phyloP scores from a whole-genome alignment of 2,329 filamentous ascomycete genomes.

The Sporothrix variecibatus region DNA sequence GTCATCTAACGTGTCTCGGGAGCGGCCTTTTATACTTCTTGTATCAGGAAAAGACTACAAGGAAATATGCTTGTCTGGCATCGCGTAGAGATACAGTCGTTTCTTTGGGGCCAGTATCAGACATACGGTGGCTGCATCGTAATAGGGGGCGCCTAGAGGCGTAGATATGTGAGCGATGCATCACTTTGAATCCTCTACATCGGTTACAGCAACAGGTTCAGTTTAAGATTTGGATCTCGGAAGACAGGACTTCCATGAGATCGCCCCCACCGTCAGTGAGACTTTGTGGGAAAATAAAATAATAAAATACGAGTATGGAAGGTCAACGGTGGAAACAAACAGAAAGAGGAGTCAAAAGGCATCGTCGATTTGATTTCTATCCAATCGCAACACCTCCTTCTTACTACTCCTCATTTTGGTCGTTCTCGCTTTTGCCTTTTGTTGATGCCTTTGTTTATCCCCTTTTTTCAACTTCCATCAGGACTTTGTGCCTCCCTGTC shows the following conservation, averaged over 20 bases:
- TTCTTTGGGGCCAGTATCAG: not conserved
- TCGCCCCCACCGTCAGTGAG: not conserved
- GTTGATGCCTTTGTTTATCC: not conserved
- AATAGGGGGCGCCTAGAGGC: not conserved
- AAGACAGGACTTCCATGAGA: not conserved
- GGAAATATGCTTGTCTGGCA: not conserved
- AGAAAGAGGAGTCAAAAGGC: not conserved
- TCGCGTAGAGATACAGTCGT: not conserved
- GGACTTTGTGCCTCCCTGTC: not conserved
- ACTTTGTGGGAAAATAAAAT: no score
- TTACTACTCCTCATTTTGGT: not conserved
- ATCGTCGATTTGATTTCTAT: not conserved
- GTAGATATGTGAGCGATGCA: not conserved
- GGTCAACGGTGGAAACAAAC: not conserved
- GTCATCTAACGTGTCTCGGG: not conserved
- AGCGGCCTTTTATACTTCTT: not conserved
- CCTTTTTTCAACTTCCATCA: not conserved
- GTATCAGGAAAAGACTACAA: not conserved
- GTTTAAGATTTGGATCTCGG: not conserved
- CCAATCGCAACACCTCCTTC: not conserved
- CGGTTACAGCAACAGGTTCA: not conserved
- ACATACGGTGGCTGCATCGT: not conserved
- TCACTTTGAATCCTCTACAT: not conserved
- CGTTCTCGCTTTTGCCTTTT: not conserved
- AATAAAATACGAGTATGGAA: not conserved